phyloP scores from a whole-genome alignment of 1,139 yeast species.

The Taiozyma sp. region DNA sequence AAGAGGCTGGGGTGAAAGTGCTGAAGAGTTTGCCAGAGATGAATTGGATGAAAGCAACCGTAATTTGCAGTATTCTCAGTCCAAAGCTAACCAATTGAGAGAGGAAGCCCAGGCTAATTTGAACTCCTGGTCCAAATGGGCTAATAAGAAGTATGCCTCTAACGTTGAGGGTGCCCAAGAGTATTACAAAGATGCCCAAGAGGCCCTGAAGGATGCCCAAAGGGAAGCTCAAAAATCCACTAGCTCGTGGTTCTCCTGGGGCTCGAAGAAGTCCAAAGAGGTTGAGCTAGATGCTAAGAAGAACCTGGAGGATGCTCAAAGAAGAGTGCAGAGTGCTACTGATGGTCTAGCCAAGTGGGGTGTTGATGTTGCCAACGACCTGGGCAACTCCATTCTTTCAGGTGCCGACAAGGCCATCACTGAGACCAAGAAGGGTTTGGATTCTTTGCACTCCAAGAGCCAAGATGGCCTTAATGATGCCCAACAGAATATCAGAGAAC shows the following conservation, averaged over 20 bases:
- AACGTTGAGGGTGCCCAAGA: conserved; percentile 28
- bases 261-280: conserved; percentile 27
- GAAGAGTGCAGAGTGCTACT: conserved; percentile 25
- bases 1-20: conserved; percentile 43
- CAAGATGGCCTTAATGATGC: conserved; percentile 27
- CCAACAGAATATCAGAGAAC: conserved; percentile 26
- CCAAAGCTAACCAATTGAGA: conserved; percentile 12
- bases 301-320: conserved; percentile 27
- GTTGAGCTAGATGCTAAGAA: conserved; percentile 28
- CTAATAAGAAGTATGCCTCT: conserved; percentile 24
- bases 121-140: conserved; percentile 22
- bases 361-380: conserved; percentile 11
- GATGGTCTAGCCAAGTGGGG: conserved; percentile 22
- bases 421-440: conserved; percentile 26
- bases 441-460: conserved; percentile 24
- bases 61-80: conserved; percentile 10
- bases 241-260: conserved; percentile 31
- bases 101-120: conserved; percentile 10
- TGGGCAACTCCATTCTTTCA: conserved; percentile 26
- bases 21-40: conserved; percentile 36
- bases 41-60: conserved; percentile 30
- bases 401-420: conserved; percentile 26
- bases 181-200: conserved; percentile 24
- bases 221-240: conserved; percentile 25
- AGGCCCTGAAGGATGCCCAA: conserved; percentile 30